Base-by-base conservation (phyloP, 2,329 filamentous ascomycete genomes). In the Fusarium fujikuroi region DNA sequence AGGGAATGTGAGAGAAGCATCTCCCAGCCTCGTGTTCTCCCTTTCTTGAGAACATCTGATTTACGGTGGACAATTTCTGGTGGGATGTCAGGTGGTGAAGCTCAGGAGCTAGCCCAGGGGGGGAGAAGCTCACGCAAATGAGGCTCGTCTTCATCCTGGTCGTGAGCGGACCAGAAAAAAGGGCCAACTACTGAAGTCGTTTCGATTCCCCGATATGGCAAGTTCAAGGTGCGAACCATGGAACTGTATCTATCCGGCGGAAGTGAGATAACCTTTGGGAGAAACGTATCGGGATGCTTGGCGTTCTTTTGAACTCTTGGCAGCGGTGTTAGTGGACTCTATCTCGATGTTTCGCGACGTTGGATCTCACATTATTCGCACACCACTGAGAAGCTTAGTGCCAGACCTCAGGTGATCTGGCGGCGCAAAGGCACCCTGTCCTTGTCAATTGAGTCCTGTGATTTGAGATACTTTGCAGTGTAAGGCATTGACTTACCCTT, bases 31-130 rank as follows among this genome's bases (percentile, higher is more conserved):
- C 90, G 87, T 21, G 89, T 91, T 76, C 84, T 85, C 69, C 88
- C 89, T 81, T 89, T 90, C 78, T 91, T 91, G 57, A 88, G 87
- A 39, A 91, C 89, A 76, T 91, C 89, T n/a, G 88, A 90, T 80
- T 91, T 91, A 73, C 90, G 87, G 77, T 89, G 90, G 66, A 91
- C 85, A 73, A 91, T 88, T 76, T 91, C 87, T 88, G 19, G 21
- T 19, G 32, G 9, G n/a, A 23, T 14, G 54, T 68, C 4, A 63
- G 37, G 23, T 25, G 50, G 21, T n/a, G 23, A n/a, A 54, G 50
- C n/a, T 54, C 19, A 40, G 34, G 50, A 28, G 50, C 19, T 10
- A 28, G 50, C 25, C 19, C 36, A 12, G 23, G 49, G 9, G 32
- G 18, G 3, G 9, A 18, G 9, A 23, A 50, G 80, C 86, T 77